phyloP scores from a whole-genome alignment of 768 basidiomycete species.

The Scleroderma citrinum region DNA sequence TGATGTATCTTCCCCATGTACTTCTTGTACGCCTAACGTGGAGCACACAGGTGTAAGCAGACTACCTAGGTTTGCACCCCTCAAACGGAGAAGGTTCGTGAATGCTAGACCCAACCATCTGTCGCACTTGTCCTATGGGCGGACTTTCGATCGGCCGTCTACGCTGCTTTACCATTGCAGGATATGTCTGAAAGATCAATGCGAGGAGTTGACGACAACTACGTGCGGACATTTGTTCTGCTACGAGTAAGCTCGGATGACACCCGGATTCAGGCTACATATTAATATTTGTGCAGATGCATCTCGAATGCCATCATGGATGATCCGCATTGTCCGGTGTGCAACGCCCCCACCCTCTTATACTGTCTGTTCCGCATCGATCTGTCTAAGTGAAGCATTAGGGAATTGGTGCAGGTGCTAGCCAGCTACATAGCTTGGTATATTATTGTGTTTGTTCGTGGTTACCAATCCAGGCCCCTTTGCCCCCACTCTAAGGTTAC shows the following conservation, averaged over 20 bases:
- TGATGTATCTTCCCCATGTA: not conserved
- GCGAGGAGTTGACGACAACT: conserved; percentile 51
- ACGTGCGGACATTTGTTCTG: conserved; percentile 66
- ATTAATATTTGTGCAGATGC: conserved; percentile 33
- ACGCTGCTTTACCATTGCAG: conserved; percentile 40
- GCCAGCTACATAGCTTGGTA: not conserved
- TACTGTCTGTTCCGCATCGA: conserved; percentile 55
- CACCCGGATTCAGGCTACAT: not conserved
- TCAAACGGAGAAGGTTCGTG: conserved; percentile 17
- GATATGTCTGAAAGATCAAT: conserved; percentile 42
- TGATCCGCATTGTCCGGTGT: conserved; percentile 46
- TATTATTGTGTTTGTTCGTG: too few species aligned
- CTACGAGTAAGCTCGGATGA: conserved; percentile 27
- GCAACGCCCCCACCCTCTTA: conserved; percentile 43
- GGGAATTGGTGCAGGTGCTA: not conserved
- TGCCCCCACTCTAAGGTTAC: not conserved
- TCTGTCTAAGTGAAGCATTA: conserved; percentile 17
- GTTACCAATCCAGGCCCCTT: not conserved
- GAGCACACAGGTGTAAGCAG: conserved; percentile 20
- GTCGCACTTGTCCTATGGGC: conserved; percentile 4
- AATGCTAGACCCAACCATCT: conserved; percentile 9
- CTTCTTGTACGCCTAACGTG: not conserved
- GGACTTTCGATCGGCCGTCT: conserved; percentile 3
- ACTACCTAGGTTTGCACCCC: conserved; percentile 26
- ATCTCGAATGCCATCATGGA: conserved; percentile 46